These are phyloP conservation scores for Tetracladium maxilliforme DNA, from an alignment of 2,329 filamentous ascomycete species.

Conservation along the genomic window DNA sequence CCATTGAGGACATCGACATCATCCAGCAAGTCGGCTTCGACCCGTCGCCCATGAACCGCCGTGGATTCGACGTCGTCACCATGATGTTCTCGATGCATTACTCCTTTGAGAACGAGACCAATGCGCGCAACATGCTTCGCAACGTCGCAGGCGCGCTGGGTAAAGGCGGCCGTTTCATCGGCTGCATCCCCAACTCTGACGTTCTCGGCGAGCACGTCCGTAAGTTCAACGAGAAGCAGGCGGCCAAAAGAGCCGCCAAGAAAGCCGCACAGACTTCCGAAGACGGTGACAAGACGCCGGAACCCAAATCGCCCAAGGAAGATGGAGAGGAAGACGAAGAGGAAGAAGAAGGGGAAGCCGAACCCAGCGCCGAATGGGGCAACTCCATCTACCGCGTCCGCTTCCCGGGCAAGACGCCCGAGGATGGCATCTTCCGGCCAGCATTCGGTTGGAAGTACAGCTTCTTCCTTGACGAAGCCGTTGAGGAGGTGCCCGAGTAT, in stretches of 20 bases:
- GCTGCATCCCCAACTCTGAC: constrained; percentile 94
- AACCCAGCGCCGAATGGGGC: constrained; percentile 67
- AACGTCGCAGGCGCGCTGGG: constrained; percentile 85
- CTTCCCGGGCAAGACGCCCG: constrained; percentile 70
- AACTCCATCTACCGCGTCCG: constrained; percentile 86
- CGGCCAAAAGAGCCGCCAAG: constrained; percentile 20
- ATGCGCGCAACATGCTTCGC: constrained; percentile 80
- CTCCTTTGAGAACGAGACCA: constrained; percentile 83
- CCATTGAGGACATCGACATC: constrained; percentile 67
- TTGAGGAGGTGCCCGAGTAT: constrained; percentile 92
- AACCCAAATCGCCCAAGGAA: constrained; percentile 21
- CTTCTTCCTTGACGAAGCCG: constrained; percentile 90
- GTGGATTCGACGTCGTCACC: constrained; percentile 88
- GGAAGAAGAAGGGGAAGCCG: constrained; percentile 44
- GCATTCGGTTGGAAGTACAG: constrained; percentile 97
- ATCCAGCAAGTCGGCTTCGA: constrained; percentile 82
- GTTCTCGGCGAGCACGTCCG: constrained; percentile 70
- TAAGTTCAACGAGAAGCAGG: constrained; percentile 49
- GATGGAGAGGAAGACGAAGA: constrained; percentile 19
- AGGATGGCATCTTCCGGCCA: constrained; percentile 82
- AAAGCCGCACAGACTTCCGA: constrained; percentile 3
- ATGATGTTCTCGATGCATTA: constrained; percentile 99
- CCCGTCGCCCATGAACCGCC: constrained; percentile 54
- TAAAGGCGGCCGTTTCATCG: constrained; percentile 88
- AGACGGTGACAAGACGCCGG: constrained; percentile 9